Percentiles rank a stretch among this genome's conserved stretches.
phyloP scores from a whole-genome alignment of 257 asterid genomes.

The Henckelia pumila region DNA sequence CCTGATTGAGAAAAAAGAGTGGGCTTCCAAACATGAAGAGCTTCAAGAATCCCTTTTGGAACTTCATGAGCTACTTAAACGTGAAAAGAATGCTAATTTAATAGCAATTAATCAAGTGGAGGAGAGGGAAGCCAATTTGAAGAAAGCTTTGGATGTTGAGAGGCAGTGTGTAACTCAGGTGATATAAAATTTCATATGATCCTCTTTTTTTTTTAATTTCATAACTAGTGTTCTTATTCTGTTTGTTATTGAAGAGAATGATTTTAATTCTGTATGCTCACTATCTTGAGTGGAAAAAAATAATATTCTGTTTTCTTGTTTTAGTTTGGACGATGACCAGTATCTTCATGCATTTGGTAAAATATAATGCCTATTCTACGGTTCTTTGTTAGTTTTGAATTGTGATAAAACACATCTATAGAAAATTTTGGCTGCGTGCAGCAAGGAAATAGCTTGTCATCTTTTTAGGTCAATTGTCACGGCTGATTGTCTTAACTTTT shows the following conservation, averaged over 20 bases:
- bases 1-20: constrained; percentile 84
- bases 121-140: constrained; percentile 71
- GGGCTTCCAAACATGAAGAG: constrained; percentile 60
- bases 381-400: not conserved
- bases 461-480: too few species aligned
- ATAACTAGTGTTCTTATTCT: not conserved
- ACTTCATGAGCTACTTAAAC: constrained; percentile 66
- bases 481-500: not conserved
- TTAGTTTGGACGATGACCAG: constrained; percentile 7
- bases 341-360: too few species aligned
- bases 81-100: constrained; percentile 68
- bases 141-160: constrained; percentile 60
- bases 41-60: constrained; percentile 59
- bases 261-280: not conserved
- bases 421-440: too few species aligned
- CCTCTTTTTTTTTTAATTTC: not conserved
- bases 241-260: not conserved
- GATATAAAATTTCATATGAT: constrained; percentile 21
- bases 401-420: too few species aligned
- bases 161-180: constrained; percentile 72
- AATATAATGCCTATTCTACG: not conserved
- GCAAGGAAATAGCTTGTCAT: too few species aligned
- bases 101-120: constrained; percentile 71
- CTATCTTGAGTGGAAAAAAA: not conserved
- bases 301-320: not conserved